Evolutionary conservation across 2,329 filamentous ascomycete genomes (phyloP).

Genomic region (Neofusicoccum cordaticola): DNA sequence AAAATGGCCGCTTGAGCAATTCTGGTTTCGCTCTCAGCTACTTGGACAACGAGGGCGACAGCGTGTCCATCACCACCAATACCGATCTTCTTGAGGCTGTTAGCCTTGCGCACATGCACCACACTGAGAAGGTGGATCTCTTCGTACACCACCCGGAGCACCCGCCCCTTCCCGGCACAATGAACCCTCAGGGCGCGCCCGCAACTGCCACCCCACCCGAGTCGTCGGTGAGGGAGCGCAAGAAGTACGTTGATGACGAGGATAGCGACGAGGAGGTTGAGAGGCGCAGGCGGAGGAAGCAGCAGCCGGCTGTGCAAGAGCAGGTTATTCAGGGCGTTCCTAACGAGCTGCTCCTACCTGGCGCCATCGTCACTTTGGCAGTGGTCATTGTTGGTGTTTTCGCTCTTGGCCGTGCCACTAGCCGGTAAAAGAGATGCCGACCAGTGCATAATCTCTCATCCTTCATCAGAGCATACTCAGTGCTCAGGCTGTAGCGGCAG

Average conservation of each 20-base stretch:
- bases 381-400: conserved; percentile 94
- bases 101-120: conserved; percentile 71
- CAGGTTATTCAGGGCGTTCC: conserved; percentile 88
- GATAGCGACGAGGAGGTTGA: conserved; percentile 56
- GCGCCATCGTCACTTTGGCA: conserved; percentile 91
- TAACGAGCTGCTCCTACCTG: conserved; percentile 88
- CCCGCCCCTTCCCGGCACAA: conserved; percentile 68
- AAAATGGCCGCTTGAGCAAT: conserved; percentile 73
- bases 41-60: conserved; percentile 93
- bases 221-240: conserved; percentile 46
- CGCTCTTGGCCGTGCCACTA: conserved; percentile 69
- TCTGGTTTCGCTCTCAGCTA: conserved; percentile 91
- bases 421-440: conserved; percentile 34
- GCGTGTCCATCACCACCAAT: conserved; percentile 93
- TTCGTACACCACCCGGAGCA: conserved; percentile 93
- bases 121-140: conserved; percentile 89
- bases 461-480: not conserved
- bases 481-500: not conserved
- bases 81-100: conserved; percentile 91
- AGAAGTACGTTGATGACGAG: conserved; percentile 49
- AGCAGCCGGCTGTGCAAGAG: conserved; percentile 51
- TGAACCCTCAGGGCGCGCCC: conserved; percentile 55
- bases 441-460: not conserved
- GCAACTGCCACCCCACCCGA: conserved; percentile 54
- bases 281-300: conserved; percentile 37